Evolutionary conservation across 345 rosid species (phyloP), one percentile per base, ranked within the genome.

Genomic region (Streptanthus diversifolius): DNA sequence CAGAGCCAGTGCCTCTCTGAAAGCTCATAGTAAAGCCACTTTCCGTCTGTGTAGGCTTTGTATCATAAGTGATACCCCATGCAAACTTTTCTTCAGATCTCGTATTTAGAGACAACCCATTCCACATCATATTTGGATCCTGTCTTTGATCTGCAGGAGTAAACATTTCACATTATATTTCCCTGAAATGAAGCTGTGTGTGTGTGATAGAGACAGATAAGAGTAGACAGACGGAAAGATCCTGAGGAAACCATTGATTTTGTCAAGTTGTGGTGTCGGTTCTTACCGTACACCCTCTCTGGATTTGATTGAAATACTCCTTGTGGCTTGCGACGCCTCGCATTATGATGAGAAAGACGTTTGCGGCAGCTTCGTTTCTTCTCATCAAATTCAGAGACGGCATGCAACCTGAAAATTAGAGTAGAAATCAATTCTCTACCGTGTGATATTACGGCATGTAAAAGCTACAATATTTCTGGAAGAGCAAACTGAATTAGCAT

Each of bases 331-430:
- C 99, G 96, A 33, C 97, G 95, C 80, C 99, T 83, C 12, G 96
- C 99, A 86, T 95, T 95, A 70, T 95, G 99, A 85, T 91, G 93
- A 51, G 90, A 91, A 37, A 91, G 92, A 41, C 97, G 93, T 80
- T 84, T 85, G 9, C 99, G 91, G 44, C 99, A 95, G 82, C 99
- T 95, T 29, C 96, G 80, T 82, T 91, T 95, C 84, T 87, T 91
- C 71, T 85, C 96, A 76, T 95, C 99, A 73, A 95, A 95, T 64
- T 95, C 97, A 14, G 90, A 79, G 52, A 87, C 82, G 0, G 87
- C 82, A 70, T 95, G 99, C 64, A 95, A 90, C 92, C 99, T 95
- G 71, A 37, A 48, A 32, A 52, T 32, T 48, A 52, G 45, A 37
- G 13, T 63, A 48, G 32, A 48, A 55, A 54, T 66, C 12, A 76